These are phyloP conservation scores for Blastobotrys malaysiensis DNA, from an alignment of 1,139 yeast species.

Conservation along the genomic window DNA sequence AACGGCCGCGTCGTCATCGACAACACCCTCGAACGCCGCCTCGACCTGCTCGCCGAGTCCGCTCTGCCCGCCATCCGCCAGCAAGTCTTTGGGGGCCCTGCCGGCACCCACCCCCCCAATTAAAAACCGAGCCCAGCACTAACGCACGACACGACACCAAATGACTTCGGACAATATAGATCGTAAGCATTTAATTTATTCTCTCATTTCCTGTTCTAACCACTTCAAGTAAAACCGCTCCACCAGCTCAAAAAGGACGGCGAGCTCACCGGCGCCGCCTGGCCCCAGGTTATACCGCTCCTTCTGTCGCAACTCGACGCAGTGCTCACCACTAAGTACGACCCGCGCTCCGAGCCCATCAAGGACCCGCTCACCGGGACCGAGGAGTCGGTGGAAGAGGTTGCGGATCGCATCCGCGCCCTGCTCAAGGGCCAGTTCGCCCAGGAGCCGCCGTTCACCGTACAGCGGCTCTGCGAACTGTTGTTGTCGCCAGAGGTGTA, in stretches of 20 bases:
- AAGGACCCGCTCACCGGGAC: conserved; percentile 26
- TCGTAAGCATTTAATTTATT: background rate
- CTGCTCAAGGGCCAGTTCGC: conserved; percentile 32
- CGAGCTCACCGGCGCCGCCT: background rate
- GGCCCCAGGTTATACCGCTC: background rate
- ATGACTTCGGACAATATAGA: background rate
- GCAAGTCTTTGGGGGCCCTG: conserved; percentile 82
- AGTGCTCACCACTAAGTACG: background rate
- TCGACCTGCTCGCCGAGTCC: conserved; percentile 71
- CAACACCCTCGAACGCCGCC: conserved; percentile 92
- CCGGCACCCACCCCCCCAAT: conserved; percentile 47
- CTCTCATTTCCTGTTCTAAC: no score
- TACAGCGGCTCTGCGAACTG: conserved; percentile 52
- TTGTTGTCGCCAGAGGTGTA: conserved; percentile 40
- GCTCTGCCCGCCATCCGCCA: conserved; percentile 90
- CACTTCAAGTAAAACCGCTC: background rate
- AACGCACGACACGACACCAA: background rate
- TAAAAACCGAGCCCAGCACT: conserved; percentile 32
- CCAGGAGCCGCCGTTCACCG: conserved; percentile 52
- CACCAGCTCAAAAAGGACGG: background rate
- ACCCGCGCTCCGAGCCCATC: background rate
- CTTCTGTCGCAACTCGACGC: background rate
- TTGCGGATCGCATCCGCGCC: conserved; percentile 22
- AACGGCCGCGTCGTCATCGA: conserved; percentile 80
- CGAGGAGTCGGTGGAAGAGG: conserved; percentile 21